These are phyloP conservation scores for Geotrichum armillariae DNA, from an alignment of 1,139 yeast genomes.

Conservation along the genomic window DNA sequence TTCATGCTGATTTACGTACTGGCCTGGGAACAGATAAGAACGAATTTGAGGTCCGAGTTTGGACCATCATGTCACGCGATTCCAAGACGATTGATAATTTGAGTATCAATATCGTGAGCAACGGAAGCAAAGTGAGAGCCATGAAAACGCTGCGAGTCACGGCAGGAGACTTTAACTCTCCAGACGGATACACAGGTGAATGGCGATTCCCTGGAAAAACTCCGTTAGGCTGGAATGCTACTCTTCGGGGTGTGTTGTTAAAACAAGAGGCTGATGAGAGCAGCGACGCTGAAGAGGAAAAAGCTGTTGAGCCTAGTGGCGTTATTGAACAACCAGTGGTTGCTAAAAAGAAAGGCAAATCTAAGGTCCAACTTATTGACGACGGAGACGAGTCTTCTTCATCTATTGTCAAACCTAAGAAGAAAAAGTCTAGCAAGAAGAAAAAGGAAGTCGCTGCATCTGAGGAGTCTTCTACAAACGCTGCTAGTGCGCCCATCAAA, in stretches of 20 bases:
- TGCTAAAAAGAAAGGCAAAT: conserved; percentile 8
- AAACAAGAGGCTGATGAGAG: conserved; percentile 10
- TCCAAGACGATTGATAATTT: conserved; percentile 62
- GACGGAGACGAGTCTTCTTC: not conserved
- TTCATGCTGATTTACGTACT: conserved; percentile 59
- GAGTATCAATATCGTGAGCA: conserved; percentile 50
- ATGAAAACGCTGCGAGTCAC: conserved; percentile 61
- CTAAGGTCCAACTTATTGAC: conserved; percentile 10
- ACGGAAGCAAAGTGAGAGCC: conserved; percentile 25
- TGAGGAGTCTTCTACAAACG: conserved; percentile 9
- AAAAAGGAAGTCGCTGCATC: not conserved
- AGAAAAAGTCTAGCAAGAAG: conserved; percentile 18
- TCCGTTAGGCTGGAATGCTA: conserved; percentile 66
- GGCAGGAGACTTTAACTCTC: conserved; percentile 67
- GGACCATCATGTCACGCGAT: conserved; percentile 50
- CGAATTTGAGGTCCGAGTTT: conserved; percentile 74
- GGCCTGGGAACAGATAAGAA: conserved; percentile 61
- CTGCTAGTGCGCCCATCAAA: not conserved
- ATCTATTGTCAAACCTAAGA: conserved; percentile 11
- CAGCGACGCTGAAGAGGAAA: conserved; percentile 12
- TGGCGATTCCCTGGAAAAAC: conserved; percentile 70
- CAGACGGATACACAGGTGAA: conserved; percentile 56
- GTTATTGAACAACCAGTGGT: not conserved
- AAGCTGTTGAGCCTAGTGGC: conserved; percentile 1
- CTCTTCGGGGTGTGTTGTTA: conserved; percentile 58